These are phyloP conservation scores for Penicillium ochrochloron DNA, from an alignment of 495 filamentous ascomycete species.

Conservation along the genomic window DNA sequence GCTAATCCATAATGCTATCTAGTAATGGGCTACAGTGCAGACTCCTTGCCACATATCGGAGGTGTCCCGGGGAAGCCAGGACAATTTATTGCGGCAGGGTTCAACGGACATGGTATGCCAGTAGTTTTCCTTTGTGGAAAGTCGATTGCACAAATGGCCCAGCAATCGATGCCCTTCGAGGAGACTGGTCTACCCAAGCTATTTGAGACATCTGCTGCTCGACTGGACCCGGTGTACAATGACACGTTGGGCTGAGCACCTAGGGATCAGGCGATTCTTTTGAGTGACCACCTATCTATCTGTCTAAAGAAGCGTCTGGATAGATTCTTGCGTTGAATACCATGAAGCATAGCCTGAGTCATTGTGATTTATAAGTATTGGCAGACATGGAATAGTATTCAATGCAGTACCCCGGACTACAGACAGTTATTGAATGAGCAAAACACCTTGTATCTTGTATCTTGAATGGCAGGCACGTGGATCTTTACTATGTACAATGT, in stretches of 20 bases:
- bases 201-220: conserved; percentile 42
- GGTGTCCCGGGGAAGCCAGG: conserved; percentile 48
- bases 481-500: neutral
- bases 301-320: too few species aligned
- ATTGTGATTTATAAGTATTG: too few species aligned
- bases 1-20: neutral
- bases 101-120: conserved; percentile 63
- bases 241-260: conserved; percentile 17
- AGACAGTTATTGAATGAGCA: too few species aligned
- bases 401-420: too few species aligned
- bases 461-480: too few species aligned
- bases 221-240: conserved; percentile 27
- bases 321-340: neutral
- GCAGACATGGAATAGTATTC: too few species aligned
- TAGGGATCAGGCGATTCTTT: too few species aligned
- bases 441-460: too few species aligned
- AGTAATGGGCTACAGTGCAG: conserved; percentile 53
- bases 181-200: conserved; percentile 44
- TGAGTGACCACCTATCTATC: too few species aligned
- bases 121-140: conserved; percentile 50
- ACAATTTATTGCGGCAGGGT: conserved; percentile 56
- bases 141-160: conserved; percentile 53
- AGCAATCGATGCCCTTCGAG: conserved; percentile 35
- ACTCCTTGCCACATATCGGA: conserved; percentile 55
- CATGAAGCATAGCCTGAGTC: too few species aligned